A percentile compares a stretch with the other conserved stretches of the same genome.
phyloP scores from a whole-genome alignment of 768 basidiomycete genomes.

The Mycena chlorophos region DNA sequence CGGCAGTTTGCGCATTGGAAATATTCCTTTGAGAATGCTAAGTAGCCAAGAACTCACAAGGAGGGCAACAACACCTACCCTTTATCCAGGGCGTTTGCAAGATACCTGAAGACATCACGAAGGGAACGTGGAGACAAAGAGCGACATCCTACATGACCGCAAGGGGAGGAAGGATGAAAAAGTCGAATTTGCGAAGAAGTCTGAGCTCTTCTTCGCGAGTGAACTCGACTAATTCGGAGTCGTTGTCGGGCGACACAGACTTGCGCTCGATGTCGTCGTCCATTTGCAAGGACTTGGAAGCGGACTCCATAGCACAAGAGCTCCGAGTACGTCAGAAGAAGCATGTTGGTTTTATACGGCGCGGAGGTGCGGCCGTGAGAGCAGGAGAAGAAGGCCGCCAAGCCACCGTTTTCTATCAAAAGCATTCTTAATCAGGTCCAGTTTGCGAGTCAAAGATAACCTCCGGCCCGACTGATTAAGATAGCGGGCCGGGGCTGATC shows the following conservation, averaged over 20 bases:
- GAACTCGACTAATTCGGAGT: conserved; percentile 12
- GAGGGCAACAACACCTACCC: neutral
- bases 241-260: conserved; percentile 8
- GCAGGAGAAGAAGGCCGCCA: too few species aligned
- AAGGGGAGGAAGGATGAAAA: conserved; percentile 42
- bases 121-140: neutral
- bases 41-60: neutral
- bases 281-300: conserved; percentile 15
- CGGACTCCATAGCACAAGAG: conserved; percentile 4
- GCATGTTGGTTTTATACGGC: too few species aligned
- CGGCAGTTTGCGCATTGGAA: conserved; percentile 53
- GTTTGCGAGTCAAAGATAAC: too few species aligned
- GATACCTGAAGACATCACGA: conserved; percentile 34
- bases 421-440: too few species aligned
- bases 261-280: conserved; percentile 15
- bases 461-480: too few species aligned
- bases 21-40: conserved; percentile 39
- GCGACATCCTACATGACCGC: conserved; percentile 39
- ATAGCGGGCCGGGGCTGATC: too few species aligned
- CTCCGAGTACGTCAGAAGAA: too few species aligned
- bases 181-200: conserved; percentile 43
- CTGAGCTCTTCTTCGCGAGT: conserved; percentile 20
- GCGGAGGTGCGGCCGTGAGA: too few species aligned
- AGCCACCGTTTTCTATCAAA: too few species aligned
- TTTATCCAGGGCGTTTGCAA: conserved; percentile 51